Evolutionary conservation across 2,329 filamentous ascomycete species (phyloP).

Genomic region (Talaromyces sp.): DNA sequence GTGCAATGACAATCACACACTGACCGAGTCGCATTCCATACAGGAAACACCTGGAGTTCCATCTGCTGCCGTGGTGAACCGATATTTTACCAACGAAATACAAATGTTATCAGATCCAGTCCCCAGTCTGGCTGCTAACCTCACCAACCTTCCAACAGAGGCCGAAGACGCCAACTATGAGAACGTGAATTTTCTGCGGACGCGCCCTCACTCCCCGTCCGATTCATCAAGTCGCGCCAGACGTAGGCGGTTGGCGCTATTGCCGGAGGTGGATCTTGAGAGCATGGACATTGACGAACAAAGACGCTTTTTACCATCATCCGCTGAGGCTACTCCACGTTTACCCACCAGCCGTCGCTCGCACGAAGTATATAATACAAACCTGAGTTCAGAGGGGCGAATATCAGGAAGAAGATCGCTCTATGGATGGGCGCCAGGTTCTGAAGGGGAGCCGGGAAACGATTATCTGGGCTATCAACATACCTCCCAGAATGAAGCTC

Average conservation of each 20-base stretch:
- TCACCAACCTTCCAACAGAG: conserved; percentile 42
- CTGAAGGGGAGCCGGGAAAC: conserved; percentile 30
- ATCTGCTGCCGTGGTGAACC: conserved; percentile 24
- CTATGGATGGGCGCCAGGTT: conserved; percentile 59
- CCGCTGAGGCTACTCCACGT: conserved; percentile 42
- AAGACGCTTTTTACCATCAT: conserved; percentile 25
- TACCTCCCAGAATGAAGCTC: conserved; percentile 12
- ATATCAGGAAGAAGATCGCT: conserved; percentile 53
- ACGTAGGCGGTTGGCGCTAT: conserved; percentile 30
- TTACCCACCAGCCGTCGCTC: conserved; percentile 36
- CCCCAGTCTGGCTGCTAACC: conserved; percentile 51
- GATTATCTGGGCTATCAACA: conserved; percentile 1
- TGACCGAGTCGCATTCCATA: conserved; percentile 20
- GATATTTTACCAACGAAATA: conserved; percentile 47
- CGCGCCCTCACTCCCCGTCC: conserved; percentile 29
- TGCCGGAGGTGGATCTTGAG: conserved; percentile 29
- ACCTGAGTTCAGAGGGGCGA: conserved; percentile 54
- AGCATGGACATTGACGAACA: conserved; percentile 38
- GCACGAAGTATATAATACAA: conserved; percentile 43
- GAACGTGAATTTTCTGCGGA: conserved; percentile 52
- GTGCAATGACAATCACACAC: conserved; percentile 7
- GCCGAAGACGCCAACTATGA: conserved; percentile 46
- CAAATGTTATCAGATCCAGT: conserved; percentile 48
- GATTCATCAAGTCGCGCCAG: conserved; percentile 31
- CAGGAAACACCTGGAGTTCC: conserved; percentile 27